Conservation (phyloP, 2,329 filamentous ascomycete species). For the Verticillium dahliae region DNA sequence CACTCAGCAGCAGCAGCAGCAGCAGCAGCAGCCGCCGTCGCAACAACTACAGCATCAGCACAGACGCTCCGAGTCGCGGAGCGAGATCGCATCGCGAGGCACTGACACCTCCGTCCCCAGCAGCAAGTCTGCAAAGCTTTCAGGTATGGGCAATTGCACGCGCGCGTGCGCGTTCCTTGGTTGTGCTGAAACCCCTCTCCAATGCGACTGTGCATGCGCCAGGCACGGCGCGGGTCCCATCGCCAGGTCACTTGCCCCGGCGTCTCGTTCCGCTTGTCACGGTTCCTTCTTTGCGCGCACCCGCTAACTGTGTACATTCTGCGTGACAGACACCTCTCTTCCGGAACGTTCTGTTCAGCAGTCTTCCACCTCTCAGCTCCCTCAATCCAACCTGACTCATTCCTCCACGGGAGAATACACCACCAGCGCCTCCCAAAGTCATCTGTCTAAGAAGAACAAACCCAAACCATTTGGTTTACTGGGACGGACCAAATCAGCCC, state of each 20-base stretch:
- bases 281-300: constrained; percentile 9
- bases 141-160: constrained; percentile 11
- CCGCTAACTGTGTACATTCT: constrained; percentile 7
- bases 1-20: constrained; percentile 22
- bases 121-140: constrained; percentile 9
- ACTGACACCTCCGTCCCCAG: constrained; percentile 20
- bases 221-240: background rate
- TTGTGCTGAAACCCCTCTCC: background rate
- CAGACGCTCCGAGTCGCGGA: constrained; percentile 23
- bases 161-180: background rate
- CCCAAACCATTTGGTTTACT: constrained; percentile 49
- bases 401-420: constrained; percentile 43
- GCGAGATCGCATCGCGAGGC: constrained; percentile 30
- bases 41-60: background rate
- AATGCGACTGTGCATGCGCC: background rate
- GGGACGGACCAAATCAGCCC: constrained; percentile 43
- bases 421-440: constrained; percentile 13
- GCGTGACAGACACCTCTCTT: constrained; percentile 20
- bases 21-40: background rate
- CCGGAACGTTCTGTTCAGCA: constrained; percentile 29
- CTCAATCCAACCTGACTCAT: constrained; percentile 46
- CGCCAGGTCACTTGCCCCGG: background rate
- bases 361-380: constrained; percentile 32
- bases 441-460: constrained; percentile 41
- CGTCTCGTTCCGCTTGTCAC: constrained; percentile 11